These are phyloP conservation scores for Melaleuca quinquenervia DNA, from an alignment of 345 rosid genomes.

Conservation along the genomic window DNA sequence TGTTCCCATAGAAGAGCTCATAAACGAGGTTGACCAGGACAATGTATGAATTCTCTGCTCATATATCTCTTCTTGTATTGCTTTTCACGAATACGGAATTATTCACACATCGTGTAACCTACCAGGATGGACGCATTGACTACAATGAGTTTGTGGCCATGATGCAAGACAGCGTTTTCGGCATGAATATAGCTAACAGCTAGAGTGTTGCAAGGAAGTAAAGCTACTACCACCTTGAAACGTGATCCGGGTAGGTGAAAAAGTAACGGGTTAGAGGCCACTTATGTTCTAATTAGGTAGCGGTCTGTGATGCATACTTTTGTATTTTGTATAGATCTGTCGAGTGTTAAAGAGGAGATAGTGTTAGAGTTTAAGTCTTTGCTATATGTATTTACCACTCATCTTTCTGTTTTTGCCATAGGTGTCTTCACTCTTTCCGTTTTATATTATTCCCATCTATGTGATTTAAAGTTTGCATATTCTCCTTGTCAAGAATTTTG, in stretches of 20 bases:
- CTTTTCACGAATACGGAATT: background rate
- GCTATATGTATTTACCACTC: background rate
- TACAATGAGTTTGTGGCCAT: conserved; percentile 81
- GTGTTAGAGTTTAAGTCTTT: background rate
- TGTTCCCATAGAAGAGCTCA: conserved; percentile 52
- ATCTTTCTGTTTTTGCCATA: background rate
- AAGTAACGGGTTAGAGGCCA: background rate
- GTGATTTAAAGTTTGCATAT: background rate
- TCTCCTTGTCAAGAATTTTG: background rate
- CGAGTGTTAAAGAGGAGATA: background rate
- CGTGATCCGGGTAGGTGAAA: background rate
- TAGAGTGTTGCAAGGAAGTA: background rate
- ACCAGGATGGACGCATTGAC: conserved; percentile 83
- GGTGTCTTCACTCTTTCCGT: background rate
- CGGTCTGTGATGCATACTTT: background rate
- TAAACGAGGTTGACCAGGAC: conserved; percentile 75
- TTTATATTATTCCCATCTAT: background rate
- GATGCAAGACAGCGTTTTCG: conserved; percentile 67
- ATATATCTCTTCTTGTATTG: background rate
- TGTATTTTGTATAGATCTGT: background rate
- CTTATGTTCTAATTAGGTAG: background rate
- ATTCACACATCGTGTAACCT: background rate
- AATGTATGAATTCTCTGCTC: conserved; percentile 23
- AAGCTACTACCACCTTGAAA: background rate
- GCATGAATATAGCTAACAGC: background rate